Evolutionary conservation across 2,329 filamentous ascomycete genomes (phyloP).

Genomic region (Xylariaceae sp.): DNA sequence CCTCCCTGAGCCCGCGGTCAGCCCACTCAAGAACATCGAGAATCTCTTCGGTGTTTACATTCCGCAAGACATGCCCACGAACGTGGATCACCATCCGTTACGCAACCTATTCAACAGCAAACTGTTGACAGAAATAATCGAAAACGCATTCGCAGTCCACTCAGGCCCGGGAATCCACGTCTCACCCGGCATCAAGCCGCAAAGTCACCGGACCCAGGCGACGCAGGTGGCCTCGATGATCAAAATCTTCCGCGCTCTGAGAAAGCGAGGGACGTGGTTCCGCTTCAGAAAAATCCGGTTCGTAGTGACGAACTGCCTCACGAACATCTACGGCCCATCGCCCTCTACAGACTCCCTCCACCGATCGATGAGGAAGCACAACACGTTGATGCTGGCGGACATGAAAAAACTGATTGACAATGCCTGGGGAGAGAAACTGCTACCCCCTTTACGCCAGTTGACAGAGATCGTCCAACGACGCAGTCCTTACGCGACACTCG

Average conservation of each 20-base stretch:
- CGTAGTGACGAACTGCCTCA: slow-evolving; percentile 30
- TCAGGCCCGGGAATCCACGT: slow-evolving; percentile 21
- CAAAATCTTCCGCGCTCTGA: slow-evolving; percentile 32
- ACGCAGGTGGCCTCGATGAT: slow-evolving; percentile 32
- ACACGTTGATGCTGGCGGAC: slow-evolving; percentile 30
- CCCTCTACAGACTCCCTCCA: slow-evolving; percentile 19
- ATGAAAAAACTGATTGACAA: slow-evolving; percentile 36
- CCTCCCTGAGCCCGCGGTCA: slow-evolving; percentile 33
- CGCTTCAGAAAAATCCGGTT: slow-evolving; percentile 22
- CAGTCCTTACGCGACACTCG: slow-evolving; percentile 5
- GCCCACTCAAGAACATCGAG: slow-evolving; percentile 31
- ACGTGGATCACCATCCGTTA: slow-evolving; percentile 42
- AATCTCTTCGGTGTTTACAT: slow-evolving; percentile 34
- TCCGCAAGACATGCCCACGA: slow-evolving; percentile 39
- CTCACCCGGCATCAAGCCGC: slow-evolving; percentile 1
- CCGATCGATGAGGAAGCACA: slow-evolving; percentile 22
- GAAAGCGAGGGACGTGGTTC: slow-evolving; percentile 31
- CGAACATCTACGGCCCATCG: slow-evolving; percentile 32
- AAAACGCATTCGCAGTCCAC: slow-evolving; percentile 42
- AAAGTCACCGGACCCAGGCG: slow-evolving; percentile 15
- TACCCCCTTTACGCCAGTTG: slow-evolving; percentile 30
- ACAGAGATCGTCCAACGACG: slow-evolving; percentile 24
- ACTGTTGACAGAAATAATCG: slow-evolving; percentile 38
- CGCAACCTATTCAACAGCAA: slow-evolving; percentile 40
- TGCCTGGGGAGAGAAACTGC: slow-evolving; percentile 35